A percentile compares a stretch with the other conserved stretches of the same genome.
phyloP scores from a whole-genome alignment of 371 early-diverging fungal species.

The Dichotomocladium elegans region DNA sequence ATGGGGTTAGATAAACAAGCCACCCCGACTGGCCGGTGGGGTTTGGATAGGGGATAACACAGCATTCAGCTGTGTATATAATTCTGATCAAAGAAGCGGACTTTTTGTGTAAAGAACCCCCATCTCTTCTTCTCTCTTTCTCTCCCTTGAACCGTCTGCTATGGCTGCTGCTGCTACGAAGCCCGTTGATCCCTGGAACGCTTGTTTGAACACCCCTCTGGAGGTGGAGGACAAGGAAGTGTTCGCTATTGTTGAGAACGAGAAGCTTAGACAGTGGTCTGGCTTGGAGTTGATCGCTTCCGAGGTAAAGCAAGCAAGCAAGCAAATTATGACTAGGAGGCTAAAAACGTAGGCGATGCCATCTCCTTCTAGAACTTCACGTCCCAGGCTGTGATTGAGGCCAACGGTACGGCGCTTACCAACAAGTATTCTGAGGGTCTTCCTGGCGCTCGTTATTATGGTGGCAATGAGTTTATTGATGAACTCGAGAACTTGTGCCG shows the following conservation, averaged over 20 bases:
- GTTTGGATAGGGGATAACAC: no score
- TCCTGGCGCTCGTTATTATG: constrained; percentile 91
- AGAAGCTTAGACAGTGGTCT: constrained; percentile 97
- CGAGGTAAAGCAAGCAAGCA: constrained; percentile 61
- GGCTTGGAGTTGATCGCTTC: constrained; percentile 98
- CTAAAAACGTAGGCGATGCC: not conserved
- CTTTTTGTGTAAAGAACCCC: no score
- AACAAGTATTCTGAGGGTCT: constrained; percentile 99
- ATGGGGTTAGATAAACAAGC: no score
- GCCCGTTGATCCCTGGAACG: constrained; percentile 57
- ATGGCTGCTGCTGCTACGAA: constrained; percentile 48
- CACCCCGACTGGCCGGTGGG: no score
- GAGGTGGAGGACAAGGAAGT: constrained; percentile 91
- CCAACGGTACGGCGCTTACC: constrained; percentile 96
- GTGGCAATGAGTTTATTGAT: constrained; percentile 98
- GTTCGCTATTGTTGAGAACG: constrained; percentile 88
- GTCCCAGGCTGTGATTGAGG: constrained; percentile 95
- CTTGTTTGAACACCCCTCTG: constrained; percentile 72
- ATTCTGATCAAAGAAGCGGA: no score
- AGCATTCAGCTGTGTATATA: no score
- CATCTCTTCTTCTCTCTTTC: constrained; percentile 1
- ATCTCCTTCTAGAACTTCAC: constrained; percentile 87
- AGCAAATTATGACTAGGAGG: not conserved
- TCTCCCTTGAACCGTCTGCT: not conserved
- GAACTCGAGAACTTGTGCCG: constrained; percentile 94